These are phyloP conservation scores for Anthracocystis setariae DNA, from an alignment of 1,284 basidiomycete species.

Conservation along the genomic window DNA sequence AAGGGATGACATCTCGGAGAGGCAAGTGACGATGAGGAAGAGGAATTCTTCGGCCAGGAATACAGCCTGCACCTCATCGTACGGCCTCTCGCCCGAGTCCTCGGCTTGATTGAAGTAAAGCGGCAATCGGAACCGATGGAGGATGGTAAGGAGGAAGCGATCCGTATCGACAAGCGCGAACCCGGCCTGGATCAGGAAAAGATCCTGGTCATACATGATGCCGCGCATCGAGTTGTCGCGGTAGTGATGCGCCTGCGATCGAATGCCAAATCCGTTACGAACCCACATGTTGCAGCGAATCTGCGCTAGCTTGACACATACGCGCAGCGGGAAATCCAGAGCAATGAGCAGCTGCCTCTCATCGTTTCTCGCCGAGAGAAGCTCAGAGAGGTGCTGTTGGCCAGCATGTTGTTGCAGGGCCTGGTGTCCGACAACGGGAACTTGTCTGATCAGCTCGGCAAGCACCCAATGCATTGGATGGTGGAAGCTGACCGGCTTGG, in stretches of 20 bases:
- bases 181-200: constrained; percentile 88
- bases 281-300: constrained; percentile 96
- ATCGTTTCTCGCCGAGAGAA: constrained; percentile 42
- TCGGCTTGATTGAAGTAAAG: constrained; percentile 77
- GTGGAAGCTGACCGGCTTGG: constrained; percentile 78
- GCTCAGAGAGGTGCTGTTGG: constrained; percentile 26
- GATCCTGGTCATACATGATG: constrained; percentile 94
- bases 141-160: constrained; percentile 82
- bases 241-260: constrained; percentile 95
- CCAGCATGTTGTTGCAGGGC: constrained; percentile 31
- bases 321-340: constrained; percentile 63
- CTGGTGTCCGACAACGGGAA: constrained; percentile 37
- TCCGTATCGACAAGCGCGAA: constrained; percentile 77
- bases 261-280: constrained; percentile 93
- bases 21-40: constrained; percentile 84
- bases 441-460: constrained; percentile 82
- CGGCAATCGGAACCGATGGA: constrained; percentile 86
- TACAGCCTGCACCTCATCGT: constrained; percentile 78
- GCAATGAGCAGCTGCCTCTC: constrained; percentile 51
- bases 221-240: constrained; percentile 95
- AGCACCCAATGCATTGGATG: constrained; percentile 92
- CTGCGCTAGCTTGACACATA: constrained; percentile 77
- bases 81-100: constrained; percentile 66
- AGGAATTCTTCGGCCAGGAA: constrained; percentile 93
- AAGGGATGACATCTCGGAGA: constrained; percentile 84